phyloP scores from a whole-genome alignment of 2,329 filamentous ascomycete genomes.

The Byssochlamys sp. region DNA sequence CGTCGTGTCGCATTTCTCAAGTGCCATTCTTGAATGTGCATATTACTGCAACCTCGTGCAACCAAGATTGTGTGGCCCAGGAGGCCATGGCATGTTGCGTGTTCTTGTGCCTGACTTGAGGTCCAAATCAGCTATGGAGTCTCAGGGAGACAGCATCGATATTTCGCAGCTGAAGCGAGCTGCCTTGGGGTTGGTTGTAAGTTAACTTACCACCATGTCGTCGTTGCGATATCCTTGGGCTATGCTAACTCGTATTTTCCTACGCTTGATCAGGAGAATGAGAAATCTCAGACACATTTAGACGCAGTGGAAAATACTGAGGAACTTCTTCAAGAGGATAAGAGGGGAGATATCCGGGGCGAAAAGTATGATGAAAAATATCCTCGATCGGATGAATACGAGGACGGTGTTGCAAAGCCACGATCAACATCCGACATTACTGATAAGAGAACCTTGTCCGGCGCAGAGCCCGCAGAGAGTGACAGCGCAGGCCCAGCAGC shows the following conservation, averaged over 20 bases:
- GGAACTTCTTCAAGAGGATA: constrained; percentile 1
- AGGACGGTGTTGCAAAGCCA: constrained; percentile 4
- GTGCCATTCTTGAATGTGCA: neutral
- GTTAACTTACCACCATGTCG: constrained; percentile 18
- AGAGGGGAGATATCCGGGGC: neutral
- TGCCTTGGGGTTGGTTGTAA: constrained; percentile 30
- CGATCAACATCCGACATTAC: constrained; percentile 4
- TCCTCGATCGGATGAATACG: constrained; percentile 3
- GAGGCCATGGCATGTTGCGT: neutral
- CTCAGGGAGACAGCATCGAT: constrained; percentile 33
- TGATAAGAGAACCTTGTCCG: neutral
- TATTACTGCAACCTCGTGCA: neutral
- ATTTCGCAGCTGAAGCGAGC: constrained; percentile 31
- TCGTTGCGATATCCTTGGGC: constrained; percentile 18
- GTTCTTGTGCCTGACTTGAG: neutral
- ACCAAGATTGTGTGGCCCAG: neutral
- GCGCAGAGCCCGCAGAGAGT: neutral
- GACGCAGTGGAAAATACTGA: constrained; percentile 5
- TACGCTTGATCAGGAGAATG: constrained; percentile 17
- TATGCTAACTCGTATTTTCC: constrained; percentile 14
- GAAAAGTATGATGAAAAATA: constrained; percentile 1
- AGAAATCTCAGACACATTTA: constrained; percentile 16
- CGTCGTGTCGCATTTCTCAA: neutral
- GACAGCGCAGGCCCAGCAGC: constrained; percentile 2
- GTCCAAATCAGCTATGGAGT: constrained; percentile 21